Evolutionary conservation across 176 grass and related monocot species (phyloP).

Genomic region (Carex pumila): DNA sequence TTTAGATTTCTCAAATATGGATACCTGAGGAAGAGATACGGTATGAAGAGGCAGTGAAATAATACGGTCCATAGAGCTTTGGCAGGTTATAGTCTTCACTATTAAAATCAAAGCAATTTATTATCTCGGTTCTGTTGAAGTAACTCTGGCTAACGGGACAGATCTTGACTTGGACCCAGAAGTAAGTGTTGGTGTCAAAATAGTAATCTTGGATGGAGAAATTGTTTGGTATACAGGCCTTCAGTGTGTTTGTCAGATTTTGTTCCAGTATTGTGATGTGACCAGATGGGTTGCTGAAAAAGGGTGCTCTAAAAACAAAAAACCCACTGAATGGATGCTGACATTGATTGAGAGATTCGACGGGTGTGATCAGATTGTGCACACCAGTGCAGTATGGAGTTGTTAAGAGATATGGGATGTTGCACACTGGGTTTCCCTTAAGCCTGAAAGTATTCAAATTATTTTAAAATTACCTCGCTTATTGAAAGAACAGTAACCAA

Average conservation of each 20-base stretch:
- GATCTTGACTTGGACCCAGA: constrained; percentile 31
- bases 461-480: neutral
- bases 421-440: constrained; percentile 59
- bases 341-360: neutral
- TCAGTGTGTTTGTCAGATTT: constrained; percentile 4
- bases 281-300: constrained; percentile 2
- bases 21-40: constrained; percentile 25
- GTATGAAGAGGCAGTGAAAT: constrained; percentile 29
- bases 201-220: constrained; percentile 15
- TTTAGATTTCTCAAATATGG: neutral
- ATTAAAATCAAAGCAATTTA: constrained; percentile 48
- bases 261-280: neutral
- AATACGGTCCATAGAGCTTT: constrained; percentile 42
- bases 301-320: constrained; percentile 57
- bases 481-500: neutral
- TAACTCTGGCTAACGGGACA: constrained; percentile 36
- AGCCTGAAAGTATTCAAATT: constrained; percentile 24
- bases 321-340: constrained; percentile 49
- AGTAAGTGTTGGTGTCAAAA: neutral
- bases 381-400: constrained; percentile 22
- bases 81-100: constrained; percentile 33
- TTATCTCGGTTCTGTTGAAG: constrained; percentile 40
- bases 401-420: constrained; percentile 18
- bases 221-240: neutral
- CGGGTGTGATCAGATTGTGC: neutral